Evolutionary conservation across 371 early-diverging fungal genomes (phyloP).

Genomic region (Mortierella sp.): DNA sequence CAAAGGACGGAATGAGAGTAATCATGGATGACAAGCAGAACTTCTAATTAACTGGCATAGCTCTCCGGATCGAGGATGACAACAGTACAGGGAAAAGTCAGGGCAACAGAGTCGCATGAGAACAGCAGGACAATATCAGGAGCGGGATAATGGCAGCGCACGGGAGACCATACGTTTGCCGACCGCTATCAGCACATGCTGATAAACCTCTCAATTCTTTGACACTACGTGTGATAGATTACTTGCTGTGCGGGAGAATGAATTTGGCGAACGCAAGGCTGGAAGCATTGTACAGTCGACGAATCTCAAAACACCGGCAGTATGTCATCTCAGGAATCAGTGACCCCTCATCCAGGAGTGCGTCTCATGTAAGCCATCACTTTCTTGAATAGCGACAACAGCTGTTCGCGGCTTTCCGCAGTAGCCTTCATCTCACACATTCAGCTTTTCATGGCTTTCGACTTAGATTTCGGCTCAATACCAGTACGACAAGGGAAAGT

Average conservation of each 20-base stretch:
- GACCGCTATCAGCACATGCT: too few species aligned
- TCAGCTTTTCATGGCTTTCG: neutral
- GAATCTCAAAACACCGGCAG: slow-evolving; percentile 72
- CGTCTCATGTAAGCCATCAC: slow-evolving; percentile 69
- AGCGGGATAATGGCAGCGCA: neutral
- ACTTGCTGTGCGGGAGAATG: slow-evolving; percentile 80
- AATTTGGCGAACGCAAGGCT: slow-evolving; percentile 83
- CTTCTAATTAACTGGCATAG: too few species aligned
- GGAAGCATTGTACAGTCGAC: slow-evolving; percentile 80
- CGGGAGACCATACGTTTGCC: neutral
- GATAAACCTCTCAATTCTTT: neutral
- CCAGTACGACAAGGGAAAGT: slow-evolving; percentile 79
- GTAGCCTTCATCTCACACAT: neutral
- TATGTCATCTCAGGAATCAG: slow-evolving; percentile 82
- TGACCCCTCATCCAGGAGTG: slow-evolving; percentile 61
- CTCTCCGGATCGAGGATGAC: too few species aligned
- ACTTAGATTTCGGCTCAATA: slow-evolving; percentile 77
- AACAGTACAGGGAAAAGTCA: too few species aligned
- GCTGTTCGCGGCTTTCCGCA: too few species aligned
- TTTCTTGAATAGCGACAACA: too few species aligned
- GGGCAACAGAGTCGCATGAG: too few species aligned
- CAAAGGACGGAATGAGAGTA: too few species aligned
- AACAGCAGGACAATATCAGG: neutral
- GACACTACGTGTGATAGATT: slow-evolving; percentile 57
- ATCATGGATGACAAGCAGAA: too few species aligned